Evolutionary conservation across 805 yeast genomes (phyloP), one percentile per base, ranked within the genome.

Genomic region (Wickerhamomyces canadensis): DNA sequence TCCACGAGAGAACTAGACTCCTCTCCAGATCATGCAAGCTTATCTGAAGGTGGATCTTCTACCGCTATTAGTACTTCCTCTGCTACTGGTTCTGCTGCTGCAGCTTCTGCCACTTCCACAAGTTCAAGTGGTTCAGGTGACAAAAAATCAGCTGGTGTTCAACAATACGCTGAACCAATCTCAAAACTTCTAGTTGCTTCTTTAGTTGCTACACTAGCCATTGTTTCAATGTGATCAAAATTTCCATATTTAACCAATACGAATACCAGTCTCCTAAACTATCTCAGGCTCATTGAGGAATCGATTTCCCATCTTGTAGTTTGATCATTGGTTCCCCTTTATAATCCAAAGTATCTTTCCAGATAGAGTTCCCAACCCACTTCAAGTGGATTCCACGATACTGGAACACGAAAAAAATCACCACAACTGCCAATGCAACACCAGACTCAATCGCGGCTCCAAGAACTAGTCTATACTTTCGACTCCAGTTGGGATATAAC

Each of bases 321-420:
- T 46, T 43, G 36, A 56, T 54, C 21, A 33, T 64, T 36, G 59
- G 65, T 42, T 47, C 57, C 42, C 50, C 45, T 41, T 58, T 41
- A 46, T 56, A 42, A 50, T 58, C 64, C 52, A 70, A 38, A 7
- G 64, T 56, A 54, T 62, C 65, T 41, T 65, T 58, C 44, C 65
- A 61, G 33, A 76, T 78, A 27, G 47, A 57, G 51, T 73, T 76
- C 15, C 84, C 84, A 81, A 83, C 74, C 84, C 84, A 78, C 28
- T 45, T 43, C 3, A 65, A 41, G 6, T 54, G 53, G 8, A 61
- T 61, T 13, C 67, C 68, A 30, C 71, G 67, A 38, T 65, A 71
- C 37, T 70, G 74, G 4, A 76, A 74, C 13, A 70, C 60, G 42
- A 76, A 61, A 50, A 78, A 77, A 7, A 78, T 74, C 15, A 75